Evolutionary conservation across 2,329 filamentous ascomycete genomes (phyloP), one percentile per base, ranked within the genome.

Genomic region (Aspergillus japonicus): DNA sequence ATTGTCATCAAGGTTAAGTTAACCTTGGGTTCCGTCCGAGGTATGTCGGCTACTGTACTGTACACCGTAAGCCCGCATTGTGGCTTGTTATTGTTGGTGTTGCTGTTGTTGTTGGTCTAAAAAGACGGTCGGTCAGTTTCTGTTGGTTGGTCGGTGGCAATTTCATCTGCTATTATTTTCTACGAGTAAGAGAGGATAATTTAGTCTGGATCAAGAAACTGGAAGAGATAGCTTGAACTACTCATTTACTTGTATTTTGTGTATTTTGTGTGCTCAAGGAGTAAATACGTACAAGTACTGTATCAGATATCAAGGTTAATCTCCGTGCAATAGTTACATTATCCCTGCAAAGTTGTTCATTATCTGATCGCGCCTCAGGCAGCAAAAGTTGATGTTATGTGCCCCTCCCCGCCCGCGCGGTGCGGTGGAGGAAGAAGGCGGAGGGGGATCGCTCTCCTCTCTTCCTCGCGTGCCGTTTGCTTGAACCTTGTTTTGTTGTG

Each of bases 331-430:
- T n/a, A n/a, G n/a, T n/a, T 23, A 23, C 23, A 23, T 19, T 54
- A 31, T 44, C 52, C 52, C 52, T 54, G 42, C 52, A 54, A 35
- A 24, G 24, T 23, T 29, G 23, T 19, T 47, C 24, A 47, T 47
- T 47, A 54, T 54, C 52, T 54, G 39, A 47, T 54, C 52, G 29
- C 52, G 52, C 52, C 52, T 54, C 52, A 54, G 52, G 52, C 52
- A 54, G 52, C 52, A 21, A 54, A 54, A n/a, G 12, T 53, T 31
- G 35, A 53, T 47, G 33, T 44, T 47, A 53, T 47, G 33, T 44
- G 39, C 16, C 39, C 16, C 14, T 16, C 14, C 39, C 14, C 39
- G 14, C 16, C 16, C n/a, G 12, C 39, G 26, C 26, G 26, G 26
- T 29, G 26, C 26, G 26, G 26, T 29, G 26, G 26, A 29, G 26